A percentile compares a stretch with the other conserved stretches of the same genome.
Conservation (phyloP, 106 monocot species). For the Hemerocallis citrina region DNA sequence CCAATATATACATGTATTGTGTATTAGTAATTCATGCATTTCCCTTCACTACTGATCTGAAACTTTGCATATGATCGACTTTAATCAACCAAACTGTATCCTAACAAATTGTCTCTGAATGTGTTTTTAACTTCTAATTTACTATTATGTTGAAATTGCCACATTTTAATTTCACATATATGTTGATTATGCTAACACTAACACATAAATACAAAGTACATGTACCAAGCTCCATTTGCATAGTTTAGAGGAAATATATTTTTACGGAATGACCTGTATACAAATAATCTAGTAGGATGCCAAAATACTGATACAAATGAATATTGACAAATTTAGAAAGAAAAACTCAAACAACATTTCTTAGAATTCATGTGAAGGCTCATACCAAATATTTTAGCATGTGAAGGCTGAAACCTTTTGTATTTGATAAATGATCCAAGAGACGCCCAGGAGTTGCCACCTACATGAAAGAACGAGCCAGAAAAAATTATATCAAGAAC, state of each 20-base stretch:
- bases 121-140: no score
- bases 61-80: not conserved
- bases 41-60: not conserved
- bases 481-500: not conserved
- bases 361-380: conserved; percentile 1
- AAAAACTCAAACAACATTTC: not conserved
- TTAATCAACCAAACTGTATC: not conserved
- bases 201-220: not conserved
- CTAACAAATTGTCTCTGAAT: not conserved
- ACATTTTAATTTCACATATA: not conserved
- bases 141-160: not conserved
- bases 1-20: no score
- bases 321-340: not conserved
- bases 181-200: not conserved
- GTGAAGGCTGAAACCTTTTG: conserved; percentile 90
- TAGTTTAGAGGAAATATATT: not conserved
- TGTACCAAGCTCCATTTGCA: not conserved
- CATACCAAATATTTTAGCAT: conserved; percentile 84
- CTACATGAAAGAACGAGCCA: conserved; percentile 23
- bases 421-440: conserved; percentile 90
- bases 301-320: not conserved
- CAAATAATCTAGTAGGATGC: not conserved
- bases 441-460: conserved; percentile 96
- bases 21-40: not conserved
- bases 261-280: not conserved